These are phyloP conservation scores for Funneliformis caledonium DNA, from an alignment of 371 early-diverging fungal species.

Conservation along the genomic window DNA sequence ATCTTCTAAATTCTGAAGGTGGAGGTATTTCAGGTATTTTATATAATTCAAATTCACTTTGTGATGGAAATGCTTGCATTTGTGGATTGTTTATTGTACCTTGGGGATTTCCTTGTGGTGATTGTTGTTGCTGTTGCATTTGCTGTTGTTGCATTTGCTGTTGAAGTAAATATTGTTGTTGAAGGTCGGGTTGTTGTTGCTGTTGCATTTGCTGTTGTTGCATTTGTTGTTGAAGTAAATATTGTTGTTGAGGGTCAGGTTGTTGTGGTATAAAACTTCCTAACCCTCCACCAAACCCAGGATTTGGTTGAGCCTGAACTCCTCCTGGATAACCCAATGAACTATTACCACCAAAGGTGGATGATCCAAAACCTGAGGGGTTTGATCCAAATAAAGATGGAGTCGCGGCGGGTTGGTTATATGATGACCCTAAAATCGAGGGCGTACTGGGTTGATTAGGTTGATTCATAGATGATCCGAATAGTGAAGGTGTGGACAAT, in stretches of 20 bases:
- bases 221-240: neutral
- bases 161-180: neutral
- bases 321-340: neutral
- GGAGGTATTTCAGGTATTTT: constrained; percentile 13
- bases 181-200: neutral
- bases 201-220: constrained; percentile 16
- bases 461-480: no score
- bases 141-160: constrained; percentile 33
- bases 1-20: neutral
- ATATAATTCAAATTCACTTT: neutral
- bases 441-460: no score
- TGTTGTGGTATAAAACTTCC: neutral
- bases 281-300: neutral
- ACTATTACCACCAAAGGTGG: neutral
- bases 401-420: no score
- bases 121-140: constrained; percentile 26
- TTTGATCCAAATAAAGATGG: neutral
- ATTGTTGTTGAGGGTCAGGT: constrained; percentile 3
- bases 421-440: no score
- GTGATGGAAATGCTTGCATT: neutral
- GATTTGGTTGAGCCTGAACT: neutral
- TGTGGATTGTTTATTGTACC: constrained; percentile 4
- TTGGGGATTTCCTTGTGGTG: neutral
- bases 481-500: no score
- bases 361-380: constrained; percentile 7